These are phyloP conservation scores for Trametes hirsuta DNA, from an alignment of 1,284 basidiomycete genomes.

Conservation along the genomic window DNA sequence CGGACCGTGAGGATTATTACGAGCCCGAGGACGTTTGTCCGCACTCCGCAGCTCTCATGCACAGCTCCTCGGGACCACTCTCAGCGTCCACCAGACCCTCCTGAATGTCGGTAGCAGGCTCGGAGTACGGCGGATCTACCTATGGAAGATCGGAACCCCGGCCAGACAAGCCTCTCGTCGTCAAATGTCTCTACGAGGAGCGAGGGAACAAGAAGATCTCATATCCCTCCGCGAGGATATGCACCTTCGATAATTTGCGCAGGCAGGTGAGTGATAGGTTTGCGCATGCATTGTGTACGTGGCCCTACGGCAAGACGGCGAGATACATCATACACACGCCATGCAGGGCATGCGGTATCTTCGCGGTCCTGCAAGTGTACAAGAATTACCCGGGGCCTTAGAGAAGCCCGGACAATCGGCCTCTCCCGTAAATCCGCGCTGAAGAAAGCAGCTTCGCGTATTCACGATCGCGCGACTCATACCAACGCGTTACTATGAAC, in stretches of 20 bases:
- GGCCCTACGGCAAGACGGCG: slow-evolving; percentile 59
- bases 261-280: slow-evolving; percentile 53
- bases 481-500: no score
- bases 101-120: slow-evolving; percentile 31
- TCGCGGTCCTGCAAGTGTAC: no score
- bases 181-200: slow-evolving; percentile 80
- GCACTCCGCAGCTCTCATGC: slow-evolving; percentile 21
- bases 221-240: slow-evolving; percentile 76
- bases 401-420: no score
- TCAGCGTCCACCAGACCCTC: slow-evolving; percentile 18
- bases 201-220: slow-evolving; percentile 70
- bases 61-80: slow-evolving; percentile 16
- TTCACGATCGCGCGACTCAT: no score
- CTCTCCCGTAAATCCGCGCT: no score
- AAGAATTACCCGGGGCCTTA: no score
- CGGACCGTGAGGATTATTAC: slow-evolving; percentile 2
- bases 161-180: slow-evolving; percentile 69
- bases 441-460: no score
- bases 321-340: background rate
- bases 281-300: background rate
- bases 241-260: slow-evolving; percentile 72
- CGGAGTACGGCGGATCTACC: slow-evolving; percentile 34
- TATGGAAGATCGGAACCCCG: slow-evolving; percentile 32
- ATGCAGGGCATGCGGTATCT: background rate
- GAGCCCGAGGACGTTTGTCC: background rate